A percentile compares a stretch with the other conserved stretches of the same genome.
These are phyloP conservation scores for Logfia minima DNA, from an alignment of 129 eudicot genomes.

Conservation along the genomic window DNA sequence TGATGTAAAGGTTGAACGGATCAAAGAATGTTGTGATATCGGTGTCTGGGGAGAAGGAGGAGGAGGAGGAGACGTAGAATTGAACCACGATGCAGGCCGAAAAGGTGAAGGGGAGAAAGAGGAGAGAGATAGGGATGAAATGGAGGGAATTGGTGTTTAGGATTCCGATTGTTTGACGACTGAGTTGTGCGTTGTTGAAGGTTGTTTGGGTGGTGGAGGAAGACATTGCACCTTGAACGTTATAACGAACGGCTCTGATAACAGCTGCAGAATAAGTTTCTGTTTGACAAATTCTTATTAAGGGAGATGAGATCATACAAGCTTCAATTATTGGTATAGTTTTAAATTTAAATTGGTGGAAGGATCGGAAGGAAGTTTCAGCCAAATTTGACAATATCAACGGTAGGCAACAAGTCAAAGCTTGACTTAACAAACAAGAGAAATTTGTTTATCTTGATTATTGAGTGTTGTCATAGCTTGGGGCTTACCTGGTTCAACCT, in stretches of 20 bases:
- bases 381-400: too few relatives aligned
- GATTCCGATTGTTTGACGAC: constrained; percentile 42
- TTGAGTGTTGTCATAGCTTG: too few relatives aligned
- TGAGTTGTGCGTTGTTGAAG: background rate
- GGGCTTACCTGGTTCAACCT: too few relatives aligned
- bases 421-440: too few relatives aligned
- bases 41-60: constrained; percentile 16
- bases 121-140: constrained; percentile 56
- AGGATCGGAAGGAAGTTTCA: too few relatives aligned
- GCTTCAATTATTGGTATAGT: too few relatives aligned
- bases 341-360: too few relatives aligned
- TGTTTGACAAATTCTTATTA: too few relatives aligned
- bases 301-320: too few relatives aligned
- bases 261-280: background rate
- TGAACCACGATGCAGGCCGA: background rate
- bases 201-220: constrained; percentile 15
- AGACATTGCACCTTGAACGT: constrained; percentile 8
- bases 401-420: too few relatives aligned
- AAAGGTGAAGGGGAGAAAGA: constrained; percentile 60
- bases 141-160: constrained; percentile 51
- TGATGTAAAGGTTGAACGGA: background rate
- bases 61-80: background rate
- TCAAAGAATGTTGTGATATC: constrained; percentile 35
- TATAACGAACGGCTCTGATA: background rate
- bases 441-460: too few relatives aligned